These are phyloP conservation scores for Cladorrhinum samala DNA, from an alignment of 495 filamentous ascomycete species.

Conservation along the genomic window DNA sequence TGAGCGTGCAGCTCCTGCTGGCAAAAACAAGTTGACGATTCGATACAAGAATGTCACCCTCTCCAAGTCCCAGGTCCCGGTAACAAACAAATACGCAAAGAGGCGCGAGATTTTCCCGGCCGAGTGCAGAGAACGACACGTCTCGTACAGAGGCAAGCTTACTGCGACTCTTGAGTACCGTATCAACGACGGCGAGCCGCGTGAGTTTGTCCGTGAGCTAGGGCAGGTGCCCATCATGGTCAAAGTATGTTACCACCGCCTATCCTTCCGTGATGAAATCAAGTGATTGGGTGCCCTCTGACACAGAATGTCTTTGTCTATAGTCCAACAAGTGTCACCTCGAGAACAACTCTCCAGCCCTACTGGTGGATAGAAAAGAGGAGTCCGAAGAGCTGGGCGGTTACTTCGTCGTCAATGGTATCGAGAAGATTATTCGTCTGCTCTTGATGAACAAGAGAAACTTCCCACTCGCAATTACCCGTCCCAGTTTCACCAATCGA, in stretches of 20 bases:
- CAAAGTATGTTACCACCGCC: constrained; percentile 46
- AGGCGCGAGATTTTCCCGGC: constrained; percentile 83
- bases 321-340: constrained; percentile 87
- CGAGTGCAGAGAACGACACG: constrained; percentile 91
- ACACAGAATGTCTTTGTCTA: constrained; percentile 7
- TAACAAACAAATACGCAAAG: constrained; percentile 70
- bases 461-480: constrained; percentile 87
- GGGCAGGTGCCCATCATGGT: constrained; percentile 91
- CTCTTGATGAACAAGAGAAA: constrained; percentile 84
- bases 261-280: neutral
- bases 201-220: constrained; percentile 72
- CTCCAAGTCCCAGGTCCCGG: constrained; percentile 66
- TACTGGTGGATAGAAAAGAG: constrained; percentile 79
- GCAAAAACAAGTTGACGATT: constrained; percentile 65
- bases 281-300: neutral
- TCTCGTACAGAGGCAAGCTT: constrained; percentile 82
- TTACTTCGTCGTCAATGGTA: constrained; percentile 94
- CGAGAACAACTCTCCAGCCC: constrained; percentile 70
- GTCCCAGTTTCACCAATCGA: constrained; percentile 79
- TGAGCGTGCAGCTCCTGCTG: constrained; percentile 43
- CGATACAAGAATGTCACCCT: constrained; percentile 71
- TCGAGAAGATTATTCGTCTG: constrained; percentile 91
- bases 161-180: constrained; percentile 71
- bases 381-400: constrained; percentile 90
- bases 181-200: constrained; percentile 79